Percentiles rank a stretch among this genome's conserved stretches.
Conservation (phyloP, 169 alveolate genomes). For the Plasmodium billcollinsi region DNA sequence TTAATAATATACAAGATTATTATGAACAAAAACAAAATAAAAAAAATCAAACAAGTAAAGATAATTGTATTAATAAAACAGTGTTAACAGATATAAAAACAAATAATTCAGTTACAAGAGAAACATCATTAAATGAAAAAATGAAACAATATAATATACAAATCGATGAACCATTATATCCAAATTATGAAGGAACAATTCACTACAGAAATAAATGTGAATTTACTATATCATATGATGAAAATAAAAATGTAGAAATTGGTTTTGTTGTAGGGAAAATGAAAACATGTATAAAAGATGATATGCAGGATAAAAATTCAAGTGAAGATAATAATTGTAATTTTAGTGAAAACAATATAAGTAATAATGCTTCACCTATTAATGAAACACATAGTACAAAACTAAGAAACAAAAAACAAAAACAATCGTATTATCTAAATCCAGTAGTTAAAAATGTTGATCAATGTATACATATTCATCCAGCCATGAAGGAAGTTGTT, state of each 20-base stretch:
- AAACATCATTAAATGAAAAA: slow-evolving; percentile 37
- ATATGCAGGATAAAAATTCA: slow-evolving; percentile 9
- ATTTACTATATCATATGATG: slow-evolving; percentile 72
- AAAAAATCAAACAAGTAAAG: slow-evolving; percentile 36
- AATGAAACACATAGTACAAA: slow-evolving; percentile 62
- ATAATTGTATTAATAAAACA: slow-evolving; percentile 41
- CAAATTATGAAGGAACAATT: slow-evolving; percentile 26
- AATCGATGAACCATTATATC: slow-evolving; percentile 56
- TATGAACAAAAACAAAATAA: slow-evolving; percentile 6
- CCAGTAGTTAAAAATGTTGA: slow-evolving; percentile 72
- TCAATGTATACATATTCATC: slow-evolving; percentile 66
- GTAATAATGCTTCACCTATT: slow-evolving; percentile 64
- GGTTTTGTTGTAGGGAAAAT: slow-evolving; percentile 75
- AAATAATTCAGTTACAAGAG: slow-evolving; percentile 9
- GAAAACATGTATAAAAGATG: slow-evolving; percentile 35
- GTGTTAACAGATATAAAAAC: slow-evolving; percentile 14
- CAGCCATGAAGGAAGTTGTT: slow-evolving; percentile 71
- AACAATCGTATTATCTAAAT: slow-evolving; percentile 51
- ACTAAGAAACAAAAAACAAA: slow-evolving; percentile 64
- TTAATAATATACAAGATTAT: background rate
- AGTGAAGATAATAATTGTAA: slow-evolving; percentile 61
- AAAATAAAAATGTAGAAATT: slow-evolving; percentile 71
- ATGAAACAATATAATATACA: slow-evolving; percentile 46
- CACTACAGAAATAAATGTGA: slow-evolving; percentile 75
- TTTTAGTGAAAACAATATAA: slow-evolving; percentile 76